Evolutionary conservation across 225 moss, liverwort and hornwort species (phyloP).

Genomic region (Bryum argenteum): DNA sequence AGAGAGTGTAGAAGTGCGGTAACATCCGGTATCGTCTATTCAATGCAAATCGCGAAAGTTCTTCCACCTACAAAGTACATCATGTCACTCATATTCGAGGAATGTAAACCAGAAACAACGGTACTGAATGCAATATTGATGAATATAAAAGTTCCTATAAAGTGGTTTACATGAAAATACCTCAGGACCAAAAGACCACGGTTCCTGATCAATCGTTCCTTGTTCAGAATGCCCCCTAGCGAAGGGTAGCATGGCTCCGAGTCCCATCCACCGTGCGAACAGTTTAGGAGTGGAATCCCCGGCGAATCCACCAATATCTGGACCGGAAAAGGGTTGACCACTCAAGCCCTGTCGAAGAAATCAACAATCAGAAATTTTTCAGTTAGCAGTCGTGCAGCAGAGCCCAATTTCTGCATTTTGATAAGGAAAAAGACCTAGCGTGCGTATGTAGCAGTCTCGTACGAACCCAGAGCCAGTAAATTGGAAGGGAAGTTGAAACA

Average conservation of each 20-base stretch:
- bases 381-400: background rate
- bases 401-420: background rate
- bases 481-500: background rate
- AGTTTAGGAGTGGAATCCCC: constrained; percentile 73
- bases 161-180: constrained; percentile 23
- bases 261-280: constrained; percentile 85
- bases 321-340: constrained; percentile 78
- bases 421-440: background rate
- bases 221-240: constrained; percentile 73
- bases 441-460: background rate
- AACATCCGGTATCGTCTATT: constrained; percentile 68
- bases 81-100: background rate
- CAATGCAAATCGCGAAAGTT: constrained; percentile 60
- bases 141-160: background rate
- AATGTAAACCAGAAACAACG: background rate
- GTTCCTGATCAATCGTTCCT: constrained; percentile 81
- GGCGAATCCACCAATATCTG: constrained; percentile 88
- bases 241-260: constrained; percentile 81
- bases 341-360: constrained; percentile 60
- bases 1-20: constrained; percentile 80
- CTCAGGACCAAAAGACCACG: constrained; percentile 91
- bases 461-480: background rate
- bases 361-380: background rate
- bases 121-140: background rate
- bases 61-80: constrained; percentile 59